Base-by-base conservation (phyloP, 2,329 filamentous ascomycete genomes). In the Calonectria honghensis region DNA sequence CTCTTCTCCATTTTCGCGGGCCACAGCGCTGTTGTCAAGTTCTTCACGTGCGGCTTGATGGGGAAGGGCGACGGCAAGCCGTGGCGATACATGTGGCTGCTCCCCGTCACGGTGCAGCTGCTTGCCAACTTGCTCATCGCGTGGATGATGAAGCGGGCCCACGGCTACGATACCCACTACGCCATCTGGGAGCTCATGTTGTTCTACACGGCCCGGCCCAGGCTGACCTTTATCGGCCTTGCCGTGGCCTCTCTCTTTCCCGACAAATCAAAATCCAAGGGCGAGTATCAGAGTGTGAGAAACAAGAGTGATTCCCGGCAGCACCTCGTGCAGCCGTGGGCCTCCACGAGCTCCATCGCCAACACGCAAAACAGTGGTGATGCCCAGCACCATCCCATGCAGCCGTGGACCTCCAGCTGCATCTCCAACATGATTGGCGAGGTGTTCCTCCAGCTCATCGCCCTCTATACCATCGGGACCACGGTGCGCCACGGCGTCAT, bases 371-470 rank as follows among this genome's bases (percentile, higher is more conserved):
- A 24, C 24, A 24, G 24, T 24, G 31, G 35, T 6, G 16, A 10
- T 0, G 6, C 11, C 2, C 45, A 48, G n/a, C 45, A 48, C 18
- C 4, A 27, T 2, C 32, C 14, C 1, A 1, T 20, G 20, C 54
- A 59, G 31, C 54, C 54, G 32, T 61, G 57, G 57, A 61, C 37
- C 4, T 61, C 57, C 6, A 61, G 35, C 24, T 39, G 57, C 35
- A 61, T 61, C 35, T 39, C 57, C 54, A 59, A 61, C 57, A 39
- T 61, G 57, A 39, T 61, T 39, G 57, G 32, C 10, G 57, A 61
- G 31, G 35, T 39, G 2, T 6, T 61, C 5, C 57, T 61, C 6
- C 35, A 61, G 16, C 7, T 61, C 9, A 61, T 61, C 10, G 57
- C 35, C 1, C 16, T 61, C n/a, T 27, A 61, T 6, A 61, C 35